phyloP scores from a whole-genome alignment of 164 flowering plant genomes.

The Malania oleifera region DNA sequence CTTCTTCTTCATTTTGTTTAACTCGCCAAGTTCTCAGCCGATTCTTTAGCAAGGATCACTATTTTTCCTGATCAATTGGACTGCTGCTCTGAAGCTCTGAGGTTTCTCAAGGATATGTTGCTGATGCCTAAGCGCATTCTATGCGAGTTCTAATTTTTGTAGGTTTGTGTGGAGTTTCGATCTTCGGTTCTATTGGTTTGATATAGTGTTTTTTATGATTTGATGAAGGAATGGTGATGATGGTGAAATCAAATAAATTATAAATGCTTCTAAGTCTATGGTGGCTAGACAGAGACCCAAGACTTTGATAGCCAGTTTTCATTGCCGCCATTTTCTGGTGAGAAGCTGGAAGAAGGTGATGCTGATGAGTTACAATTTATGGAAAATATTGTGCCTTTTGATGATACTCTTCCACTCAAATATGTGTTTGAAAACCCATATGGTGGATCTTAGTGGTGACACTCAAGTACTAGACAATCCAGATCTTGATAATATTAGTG shows the following conservation, averaged over 20 bases:
- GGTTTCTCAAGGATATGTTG: constrained; percentile 36
- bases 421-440: constrained; percentile 34
- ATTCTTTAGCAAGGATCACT: constrained; percentile 24
- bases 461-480: constrained; percentile 20
- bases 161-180: constrained; percentile 37
- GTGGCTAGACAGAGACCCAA: constrained; percentile 8
- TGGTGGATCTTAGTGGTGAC: constrained; percentile 21
- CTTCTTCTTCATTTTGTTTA: constrained; percentile 8
- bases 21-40: constrained; percentile 27
- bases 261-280: not conserved
- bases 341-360: constrained; percentile 6
- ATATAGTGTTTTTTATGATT: not conserved
- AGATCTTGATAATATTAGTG: constrained; percentile 22
- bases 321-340: constrained; percentile 14
- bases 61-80: constrained; percentile 49
- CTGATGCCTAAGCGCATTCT: constrained; percentile 21
- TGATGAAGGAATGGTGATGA: constrained; percentile 8
- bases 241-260: constrained; percentile 1
- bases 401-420: constrained; percentile 27
- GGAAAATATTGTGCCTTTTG: constrained; percentile 17
- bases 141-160: constrained; percentile 48
- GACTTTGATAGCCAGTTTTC: constrained; percentile 13
- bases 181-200: not conserved
- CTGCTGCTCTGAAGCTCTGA: constrained; percentile 51
- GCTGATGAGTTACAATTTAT: constrained; percentile 12